Evolutionary conservation across 2,329 filamentous ascomycete genomes (phyloP), one percentile per base, ranked within the genome.

Genomic region (Mollisia scopiformis): DNA sequence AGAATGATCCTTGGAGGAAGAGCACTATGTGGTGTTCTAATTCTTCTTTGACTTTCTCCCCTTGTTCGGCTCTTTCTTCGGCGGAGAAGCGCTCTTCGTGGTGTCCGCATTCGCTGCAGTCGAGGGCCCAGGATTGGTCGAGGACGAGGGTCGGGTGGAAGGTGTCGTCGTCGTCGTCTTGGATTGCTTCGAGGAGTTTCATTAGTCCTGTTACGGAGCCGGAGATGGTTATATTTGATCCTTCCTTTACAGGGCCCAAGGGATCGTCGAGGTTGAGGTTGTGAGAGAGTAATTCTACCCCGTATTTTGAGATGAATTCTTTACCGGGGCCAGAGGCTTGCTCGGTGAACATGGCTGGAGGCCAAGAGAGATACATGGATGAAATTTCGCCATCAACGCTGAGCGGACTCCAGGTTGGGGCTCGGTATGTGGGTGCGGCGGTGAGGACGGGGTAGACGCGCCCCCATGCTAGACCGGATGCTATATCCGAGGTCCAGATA

Each of bases 351-450:
- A 52, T 41, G n/a, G 43, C 57, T 30, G 39, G 33, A 16, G 52
- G 46, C 35, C 33, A 52, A 11, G 3, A 21, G 3, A 52, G 11
- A 25, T 43, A 41, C 16, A 23, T 5, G 2, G 43, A 35, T 23
- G 35, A 52, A 2, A 39, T 60, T 2, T 46, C 16, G 11, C 57
- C 59, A 27, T 62, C 55, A 3, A 59, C 41, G 47, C 59, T 62
- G 14, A 33, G 30, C 39, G 33, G 47, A 28, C 55, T 58, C 41
- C 59, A 50, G 47, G 13, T 62, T 8, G 61, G 61, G 2, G 57
- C 57, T 37, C 52, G 31, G 27, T 62, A 62, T 16, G 7, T 53
- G 25, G 25, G 16, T 5, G 56, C 11, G 4, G 57, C 30, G 2
- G 51, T 33, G 2, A 62, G 31, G 21, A 59, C 39, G 1, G 23